Percentiles rank a stretch among this genome's conserved stretches.
phyloP scores from a whole-genome alignment of 2,329 filamentous ascomycete species.

The Mycosphaerella sp. region DNA sequence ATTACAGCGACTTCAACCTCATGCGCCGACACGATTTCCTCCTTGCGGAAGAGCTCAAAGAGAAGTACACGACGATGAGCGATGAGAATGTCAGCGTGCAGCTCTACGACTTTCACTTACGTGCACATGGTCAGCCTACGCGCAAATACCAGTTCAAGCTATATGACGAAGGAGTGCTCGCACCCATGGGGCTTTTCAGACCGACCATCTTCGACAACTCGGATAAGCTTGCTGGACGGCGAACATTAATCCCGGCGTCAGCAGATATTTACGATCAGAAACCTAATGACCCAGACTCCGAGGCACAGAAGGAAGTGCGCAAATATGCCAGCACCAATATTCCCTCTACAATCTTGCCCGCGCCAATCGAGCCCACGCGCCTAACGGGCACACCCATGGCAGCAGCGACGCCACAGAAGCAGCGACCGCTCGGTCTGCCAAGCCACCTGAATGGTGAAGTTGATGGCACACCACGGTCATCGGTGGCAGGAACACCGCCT shows the following conservation, averaged over 20 bases:
- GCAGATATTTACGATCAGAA: conserved; percentile 91
- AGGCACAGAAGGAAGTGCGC: conserved; percentile 68
- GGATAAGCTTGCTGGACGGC: conserved; percentile 69
- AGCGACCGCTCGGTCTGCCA: conserved; percentile 56
- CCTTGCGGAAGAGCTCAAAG: conserved; percentile 91
- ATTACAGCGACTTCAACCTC: conserved; percentile 91
- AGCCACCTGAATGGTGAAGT: conserved; percentile 60
- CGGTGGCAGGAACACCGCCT: conserved; percentile 78
- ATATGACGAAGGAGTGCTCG: conserved; percentile 92
- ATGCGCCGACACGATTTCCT: conserved; percentile 85
- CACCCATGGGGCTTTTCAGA: conserved; percentile 90
- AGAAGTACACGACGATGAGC: conserved; percentile 84
- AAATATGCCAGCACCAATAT: conserved; percentile 44
- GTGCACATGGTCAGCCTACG: conserved; percentile 80
- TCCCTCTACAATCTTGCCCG: conserved; percentile 37
- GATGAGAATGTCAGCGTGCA: conserved; percentile 86
- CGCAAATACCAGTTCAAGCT: conserved; percentile 93
- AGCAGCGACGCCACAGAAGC: conserved; percentile 28
- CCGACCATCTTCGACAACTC: conserved; percentile 80
- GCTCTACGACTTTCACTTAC: conserved; percentile 81
- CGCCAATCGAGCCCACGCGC: conserved; percentile 43
- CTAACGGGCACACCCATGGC: conserved; percentile 24
- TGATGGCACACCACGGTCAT: conserved; percentile 74
- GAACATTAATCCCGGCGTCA: conserved; percentile 77
- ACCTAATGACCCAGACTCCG: conserved; percentile 82